Evolutionary conservation across 176 grass and related monocot genomes (phyloP).

Genomic region (Poa pratensis): DNA sequence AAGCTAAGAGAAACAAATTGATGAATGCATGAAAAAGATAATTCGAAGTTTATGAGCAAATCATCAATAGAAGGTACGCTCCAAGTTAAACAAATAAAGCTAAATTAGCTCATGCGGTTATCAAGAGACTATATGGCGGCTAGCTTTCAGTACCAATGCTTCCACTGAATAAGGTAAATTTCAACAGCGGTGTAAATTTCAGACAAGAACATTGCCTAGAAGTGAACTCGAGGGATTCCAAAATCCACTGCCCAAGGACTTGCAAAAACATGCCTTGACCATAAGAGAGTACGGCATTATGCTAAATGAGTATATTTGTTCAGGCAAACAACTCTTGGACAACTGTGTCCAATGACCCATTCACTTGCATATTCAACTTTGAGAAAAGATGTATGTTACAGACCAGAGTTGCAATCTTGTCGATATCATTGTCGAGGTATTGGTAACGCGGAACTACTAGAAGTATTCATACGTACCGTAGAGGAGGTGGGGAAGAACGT

Average conservation of each 20-base stretch:
- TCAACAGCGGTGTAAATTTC: not conserved
- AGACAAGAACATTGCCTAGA: not conserved
- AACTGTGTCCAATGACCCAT: not conserved
- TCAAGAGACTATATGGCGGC: not conserved
- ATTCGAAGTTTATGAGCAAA: not conserved
- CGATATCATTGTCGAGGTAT: too few species aligned
- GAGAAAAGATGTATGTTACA: not conserved
- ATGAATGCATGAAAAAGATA: not conserved
- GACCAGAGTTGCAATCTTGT: not conserved
- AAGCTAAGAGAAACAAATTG: conserved; percentile 14
- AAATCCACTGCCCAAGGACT: not conserved
- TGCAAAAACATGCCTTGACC: conserved; percentile 4
- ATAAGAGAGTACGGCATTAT: conserved; percentile 11
- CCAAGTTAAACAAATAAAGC: not conserved
- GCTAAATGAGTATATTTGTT: conserved; percentile 8
- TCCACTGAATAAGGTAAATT: not conserved
- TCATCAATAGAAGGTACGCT: not conserved
- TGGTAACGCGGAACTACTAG: too few species aligned
- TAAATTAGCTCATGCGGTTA: not conserved
- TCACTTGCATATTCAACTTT: not conserved
- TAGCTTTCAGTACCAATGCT: not conserved
- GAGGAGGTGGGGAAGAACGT: too few species aligned
- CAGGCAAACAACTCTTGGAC: conserved; percentile 2
- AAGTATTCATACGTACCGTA: too few species aligned
- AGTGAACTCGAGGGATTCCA: conserved; percentile 15